Base-by-base conservation (phyloP, 2,329 filamentous ascomycete species). In the Talaromyces sp. region DNA sequence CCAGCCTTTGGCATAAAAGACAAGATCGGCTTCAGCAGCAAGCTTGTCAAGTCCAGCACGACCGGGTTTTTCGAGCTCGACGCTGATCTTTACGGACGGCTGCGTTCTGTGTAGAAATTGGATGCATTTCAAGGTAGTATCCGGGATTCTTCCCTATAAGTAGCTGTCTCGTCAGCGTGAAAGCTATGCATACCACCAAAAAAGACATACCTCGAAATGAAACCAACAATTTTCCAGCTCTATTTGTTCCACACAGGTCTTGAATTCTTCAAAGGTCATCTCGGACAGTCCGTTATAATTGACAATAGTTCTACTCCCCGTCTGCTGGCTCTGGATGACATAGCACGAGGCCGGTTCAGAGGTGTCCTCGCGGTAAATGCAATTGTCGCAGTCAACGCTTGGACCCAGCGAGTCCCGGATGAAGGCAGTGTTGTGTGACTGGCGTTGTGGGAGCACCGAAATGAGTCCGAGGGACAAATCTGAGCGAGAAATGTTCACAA, bases 1-100 rank as follows among this genome's bases (percentile, higher is more conserved):
- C 88, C 89, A 92, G 57, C 80, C 81, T 67, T 82, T 84, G 13
- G 88, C 90, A 74, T 88, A 91, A 71, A 91, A 90, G n/a, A 91
- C 84, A 19, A 90, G 82, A 69, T 91, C 86, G 27, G 87, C 88
- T 66, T 82, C 79, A 42, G 78, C 77, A 28, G 87, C 87, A 55
- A 91, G 79, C 30, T 83, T 78, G 56, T 79, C 75, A 60, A 91
- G 78, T 2, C 86, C 87, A 30, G 75, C 72, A 11, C 89, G 82
- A 13, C 80, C 81, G 2, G 88, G 88, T 71, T 90, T 91, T 75
- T 92, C 89, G 49, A 89, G 77, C 73, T 92, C 89, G 59, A 91
- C 85, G 71, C 88, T 92, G 69, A 91, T 77, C 54, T 68, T 80
- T 54, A 80, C 76, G 4, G 67, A 70, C 28, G 80, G 81, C 59